A percentile compares a stretch with the other conserved stretches of the same genome.
Evolutionary conservation across 2,329 filamentous ascomycete genomes (phyloP).

Genomic region (Phialophora chinensis): DNA sequence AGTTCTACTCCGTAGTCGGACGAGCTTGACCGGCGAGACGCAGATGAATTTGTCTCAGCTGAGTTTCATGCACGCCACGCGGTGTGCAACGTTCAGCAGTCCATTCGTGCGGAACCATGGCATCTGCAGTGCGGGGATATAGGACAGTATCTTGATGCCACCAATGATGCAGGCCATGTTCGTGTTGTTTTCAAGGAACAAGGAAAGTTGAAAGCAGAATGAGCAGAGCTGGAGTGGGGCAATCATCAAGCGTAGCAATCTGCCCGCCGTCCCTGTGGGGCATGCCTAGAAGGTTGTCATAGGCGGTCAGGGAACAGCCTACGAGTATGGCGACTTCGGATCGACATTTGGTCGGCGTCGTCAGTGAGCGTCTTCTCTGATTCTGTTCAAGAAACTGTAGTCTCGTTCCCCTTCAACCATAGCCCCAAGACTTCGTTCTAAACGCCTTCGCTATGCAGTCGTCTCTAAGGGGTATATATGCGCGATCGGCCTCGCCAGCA

Average conservation of each 20-base stretch:
- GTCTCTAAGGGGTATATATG: conserved; percentile 14
- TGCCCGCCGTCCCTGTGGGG: too few species aligned
- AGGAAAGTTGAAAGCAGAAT: not conserved
- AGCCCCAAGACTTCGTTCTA: not conserved
- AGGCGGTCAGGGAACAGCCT: not conserved
- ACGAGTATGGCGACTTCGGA: not conserved
- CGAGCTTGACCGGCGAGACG: not conserved
- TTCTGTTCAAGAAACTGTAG: too few species aligned
- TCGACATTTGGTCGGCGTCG: not conserved
- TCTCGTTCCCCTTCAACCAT: not conserved
- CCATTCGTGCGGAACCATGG: not conserved
- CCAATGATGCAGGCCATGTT: not conserved
- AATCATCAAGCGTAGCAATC: not conserved
- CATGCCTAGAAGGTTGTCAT: not conserved
- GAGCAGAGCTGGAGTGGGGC: not conserved
- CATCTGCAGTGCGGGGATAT: not conserved
- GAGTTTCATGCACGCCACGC: not conserved
- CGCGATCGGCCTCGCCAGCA: not conserved
- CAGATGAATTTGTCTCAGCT: not conserved
- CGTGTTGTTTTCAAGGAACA: not conserved
- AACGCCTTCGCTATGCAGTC: conserved; percentile 27
- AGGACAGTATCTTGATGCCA: not conserved
- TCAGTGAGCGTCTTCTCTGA: too few species aligned
- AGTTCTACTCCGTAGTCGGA: not conserved
- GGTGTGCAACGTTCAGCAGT: not conserved